Base-by-base conservation (phyloP, 257 asterid species). In the Solanum corneliomulleri region DNA sequence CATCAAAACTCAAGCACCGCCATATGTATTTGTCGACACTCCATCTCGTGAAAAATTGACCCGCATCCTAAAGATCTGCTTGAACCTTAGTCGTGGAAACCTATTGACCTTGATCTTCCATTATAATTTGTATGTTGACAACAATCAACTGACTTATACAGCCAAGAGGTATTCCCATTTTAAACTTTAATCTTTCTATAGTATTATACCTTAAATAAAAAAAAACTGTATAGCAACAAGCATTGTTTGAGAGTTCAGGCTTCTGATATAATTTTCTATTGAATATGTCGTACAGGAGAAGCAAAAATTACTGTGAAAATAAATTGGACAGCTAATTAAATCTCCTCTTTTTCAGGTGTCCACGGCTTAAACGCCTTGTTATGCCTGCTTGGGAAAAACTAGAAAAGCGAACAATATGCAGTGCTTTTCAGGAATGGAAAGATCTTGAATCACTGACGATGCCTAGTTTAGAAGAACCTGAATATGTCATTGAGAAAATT, bases 391-490 rank as follows among this genome's bases (percentile, higher is more conserved):
- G 23, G 62, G 62, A 52, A 52, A 52, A 52, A 52, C 91, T 96
- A 91, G 92, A 92, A 89, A 91, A 87, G 88, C 86, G 93, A 3
- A 93, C 96, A 83, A 94, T 94, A 88, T 91, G 95, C 84, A 86
- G 85, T 45, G 96, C 98, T 20, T 85, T 96, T 33, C 90, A 83
- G 3, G 42, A 49, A 27, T 94, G 99, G 98, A 29, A 88, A 87
- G 90, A 93, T 82, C 96, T 96, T 2, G 97, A 94, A 89, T 94
- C 98, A 4, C 90, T 94, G 14, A 94, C 98, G 23, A 93, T 96
- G 96, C 99, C 97, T 6, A 92, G 93, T 94, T 92, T 95, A 75
- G 89, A 91, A 62, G 91, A 89, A 89, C 98, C 96, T 11, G 92
- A 92, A 9, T 90, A 94, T 86, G 93, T 96, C 66, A 88, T 94